Conservation (phyloP, 2,329 filamentous ascomycete genomes). For the Arthrobotrys megalospora region DNA sequence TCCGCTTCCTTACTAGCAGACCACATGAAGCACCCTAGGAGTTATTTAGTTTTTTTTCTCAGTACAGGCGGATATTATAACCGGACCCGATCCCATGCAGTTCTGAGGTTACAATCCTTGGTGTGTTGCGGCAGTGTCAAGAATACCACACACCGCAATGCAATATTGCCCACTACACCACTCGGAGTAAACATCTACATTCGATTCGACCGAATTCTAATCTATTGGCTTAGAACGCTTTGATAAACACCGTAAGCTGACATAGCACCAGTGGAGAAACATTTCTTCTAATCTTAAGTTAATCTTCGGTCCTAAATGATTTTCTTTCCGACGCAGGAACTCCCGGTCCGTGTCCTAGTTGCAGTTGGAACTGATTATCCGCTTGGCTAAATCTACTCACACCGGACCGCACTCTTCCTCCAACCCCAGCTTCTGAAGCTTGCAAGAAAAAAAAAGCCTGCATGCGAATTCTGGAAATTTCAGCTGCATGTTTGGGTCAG, state of each 20-base stretch:
- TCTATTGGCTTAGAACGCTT: constrained; percentile 27
- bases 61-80: constrained; percentile 27
- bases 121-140: constrained; percentile 32
- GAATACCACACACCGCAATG: constrained; percentile 27
- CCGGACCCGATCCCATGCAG: constrained; percentile 22
- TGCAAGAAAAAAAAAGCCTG: background rate
- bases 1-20: constrained; percentile 1
- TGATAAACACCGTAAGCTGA: constrained; percentile 46
- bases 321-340: constrained; percentile 52
- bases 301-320: constrained; percentile 41
- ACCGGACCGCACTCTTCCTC: constrained; percentile 25
- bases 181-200: constrained; percentile 9
- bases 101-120: background rate
- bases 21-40: background rate
- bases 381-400: constrained; percentile 48
- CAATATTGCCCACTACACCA: constrained; percentile 4
- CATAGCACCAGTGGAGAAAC: constrained; percentile 35
- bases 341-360: constrained; percentile 37
- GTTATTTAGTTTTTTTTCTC: constrained; percentile 8
- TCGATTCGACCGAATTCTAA: background rate
- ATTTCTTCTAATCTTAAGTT: constrained; percentile 12
- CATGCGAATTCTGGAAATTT: constrained; percentile 29
- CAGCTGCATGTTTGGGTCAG: constrained; percentile 49
- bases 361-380: constrained; percentile 31
- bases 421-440: background rate